phyloP scores from a whole-genome alignment of 1,284 basidiomycete genomes.

The Apiotrichum brassicae region DNA sequence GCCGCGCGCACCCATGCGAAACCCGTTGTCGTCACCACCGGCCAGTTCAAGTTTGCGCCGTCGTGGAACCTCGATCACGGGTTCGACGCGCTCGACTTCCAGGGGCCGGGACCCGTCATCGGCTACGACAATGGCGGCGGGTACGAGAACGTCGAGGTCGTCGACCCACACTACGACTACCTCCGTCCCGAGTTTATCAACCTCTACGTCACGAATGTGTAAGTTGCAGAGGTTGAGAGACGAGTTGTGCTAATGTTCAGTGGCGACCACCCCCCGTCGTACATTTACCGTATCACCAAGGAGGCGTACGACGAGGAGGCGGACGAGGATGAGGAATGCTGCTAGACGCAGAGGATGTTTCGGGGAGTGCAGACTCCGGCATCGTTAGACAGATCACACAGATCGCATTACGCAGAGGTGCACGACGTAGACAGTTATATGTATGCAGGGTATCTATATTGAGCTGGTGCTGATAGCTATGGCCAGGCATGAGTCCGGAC shows the following conservation, averaged over 20 bases:
- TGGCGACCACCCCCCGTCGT: slow-evolving; percentile 85
- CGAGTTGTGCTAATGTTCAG: slow-evolving; percentile 47
- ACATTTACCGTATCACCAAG: slow-evolving; percentile 81
- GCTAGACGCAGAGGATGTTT: slow-evolving; percentile 52
- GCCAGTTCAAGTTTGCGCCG: slow-evolving; percentile 93
- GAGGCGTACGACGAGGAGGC: slow-evolving; percentile 83
- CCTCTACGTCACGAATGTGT: slow-evolving; percentile 96
- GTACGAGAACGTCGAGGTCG: slow-evolving; percentile 79
- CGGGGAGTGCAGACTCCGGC: not conserved
- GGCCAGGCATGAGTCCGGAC: too few species aligned
- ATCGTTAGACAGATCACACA: too few species aligned
- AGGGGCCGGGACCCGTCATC: slow-evolving; percentile 73
- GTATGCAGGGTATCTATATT: slow-evolving; percentile 22
- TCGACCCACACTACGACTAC: slow-evolving; percentile 92
- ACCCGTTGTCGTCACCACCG: slow-evolving; percentile 88
- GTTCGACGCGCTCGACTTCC: slow-evolving; percentile 78
- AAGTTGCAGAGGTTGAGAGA: slow-evolving; percentile 44
- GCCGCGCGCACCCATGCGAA: slow-evolving; percentile 89
- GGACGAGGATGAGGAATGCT: not conserved
- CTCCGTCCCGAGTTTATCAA: slow-evolving; percentile 85
- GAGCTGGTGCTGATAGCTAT: not conserved
- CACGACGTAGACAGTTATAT: slow-evolving; percentile 1
- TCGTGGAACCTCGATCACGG: slow-evolving; percentile 89
- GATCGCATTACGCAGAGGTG: not conserved
- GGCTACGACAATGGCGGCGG: slow-evolving; percentile 56